Evolutionary conservation across 2,329 filamentous ascomycete genomes (phyloP), one percentile per base, ranked within the genome.

Genomic region (Venturia aucupariae): DNA sequence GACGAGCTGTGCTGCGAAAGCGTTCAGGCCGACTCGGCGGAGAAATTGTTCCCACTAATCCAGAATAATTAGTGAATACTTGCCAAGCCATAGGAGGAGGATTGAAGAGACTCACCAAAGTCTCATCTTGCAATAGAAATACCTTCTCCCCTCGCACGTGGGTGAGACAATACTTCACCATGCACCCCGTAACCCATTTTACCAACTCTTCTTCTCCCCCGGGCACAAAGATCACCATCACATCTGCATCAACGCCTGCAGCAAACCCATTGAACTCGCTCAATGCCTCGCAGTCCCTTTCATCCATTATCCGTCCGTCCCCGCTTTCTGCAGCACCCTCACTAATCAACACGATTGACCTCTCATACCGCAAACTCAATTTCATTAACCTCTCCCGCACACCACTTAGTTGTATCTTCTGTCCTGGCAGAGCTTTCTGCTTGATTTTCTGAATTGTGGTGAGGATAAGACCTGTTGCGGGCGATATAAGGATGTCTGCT

Each of bases 401-500:
- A 13, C 77, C 17, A 77, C 75, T 3, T 79, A 76, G 42, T 65
- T 76, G 72, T 0, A 70, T 67, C 10, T 73, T 77, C 62, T 84
- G 81, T 0, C 87, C 86, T 0, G 90, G 90, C 0, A 92, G 78
- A 2, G 87, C 79, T 60, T 81, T 84, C 70, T 96, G 92, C 54
- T 86, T 88, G 32, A 89, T 80, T 68, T 87, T 85, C 66, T 92
- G 84, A 5, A 92, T 76, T 0, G 84, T 89, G 0, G 90, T 90
- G 24, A 89, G 71, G 0, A 96, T 73, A 2, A 96, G 76, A 0
- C 89, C 91, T 0, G 83, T 85, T 0, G 78, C 80, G 0, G 90
- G 85, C 0, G 90, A 90, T 5, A 92, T 69, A 0, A 88, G 82
- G 3, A 96, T 74, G 69, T 96, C 92, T 2, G 90, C 87, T 72